These are phyloP conservation scores for California macrophylla DNA, from an alignment of 441 rosid genomes.

Conservation along the genomic window DNA sequence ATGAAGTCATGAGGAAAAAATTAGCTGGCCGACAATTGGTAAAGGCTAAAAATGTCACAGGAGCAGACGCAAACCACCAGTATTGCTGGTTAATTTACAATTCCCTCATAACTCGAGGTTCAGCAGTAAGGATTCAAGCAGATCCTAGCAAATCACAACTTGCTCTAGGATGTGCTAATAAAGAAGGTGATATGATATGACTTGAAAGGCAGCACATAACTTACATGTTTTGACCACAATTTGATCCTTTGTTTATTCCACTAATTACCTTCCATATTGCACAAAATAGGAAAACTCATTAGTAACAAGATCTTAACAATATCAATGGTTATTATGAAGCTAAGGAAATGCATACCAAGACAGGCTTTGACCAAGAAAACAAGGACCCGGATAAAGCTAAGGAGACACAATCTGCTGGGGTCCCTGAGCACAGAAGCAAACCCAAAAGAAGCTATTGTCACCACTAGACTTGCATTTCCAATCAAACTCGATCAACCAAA, in stretches of 20 bases:
- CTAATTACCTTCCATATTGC: conserved; percentile 24
- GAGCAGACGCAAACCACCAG: not conserved
- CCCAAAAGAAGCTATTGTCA: not conserved
- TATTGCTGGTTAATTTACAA: not conserved
- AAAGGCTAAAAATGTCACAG: not conserved
- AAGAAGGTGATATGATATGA: not conserved
- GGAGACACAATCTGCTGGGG: conserved; percentile 38
- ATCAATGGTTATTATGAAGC: not conserved
- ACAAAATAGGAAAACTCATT: not conserved
- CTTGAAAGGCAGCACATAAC: not conserved
- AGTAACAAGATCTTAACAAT: not conserved
- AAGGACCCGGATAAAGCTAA: conserved; percentile 33
- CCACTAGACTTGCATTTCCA: not conserved
- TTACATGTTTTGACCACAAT: conserved; percentile 30
- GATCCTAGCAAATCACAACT: not conserved
- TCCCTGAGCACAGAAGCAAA: conserved; percentile 23
- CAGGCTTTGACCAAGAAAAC: conserved; percentile 32
- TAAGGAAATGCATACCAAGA: conserved; percentile 20
- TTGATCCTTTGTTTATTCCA: conserved; percentile 31
- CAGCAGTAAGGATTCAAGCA: not conserved
- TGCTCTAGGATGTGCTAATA: not conserved
- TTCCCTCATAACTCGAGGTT: not conserved
- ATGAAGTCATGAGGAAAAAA: not conserved
- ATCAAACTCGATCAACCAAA: not conserved
- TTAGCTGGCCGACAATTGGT: not conserved